Base-by-base conservation (phyloP, 768 basidiomycete genomes). In the Mycena leptocephala region DNA sequence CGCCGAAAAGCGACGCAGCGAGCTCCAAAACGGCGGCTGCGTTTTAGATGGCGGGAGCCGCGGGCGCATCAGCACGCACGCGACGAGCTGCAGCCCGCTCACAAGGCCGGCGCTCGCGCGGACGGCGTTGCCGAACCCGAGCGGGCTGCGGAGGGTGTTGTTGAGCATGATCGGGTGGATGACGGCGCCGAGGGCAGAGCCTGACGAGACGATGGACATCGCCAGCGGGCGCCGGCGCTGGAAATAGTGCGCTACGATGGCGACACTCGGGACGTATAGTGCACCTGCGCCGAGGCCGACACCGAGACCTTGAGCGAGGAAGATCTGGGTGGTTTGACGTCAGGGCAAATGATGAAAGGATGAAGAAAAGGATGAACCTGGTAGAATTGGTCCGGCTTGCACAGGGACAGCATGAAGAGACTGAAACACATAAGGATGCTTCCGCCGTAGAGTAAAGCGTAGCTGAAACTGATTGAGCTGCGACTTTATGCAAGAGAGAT, bases 131-230 rank as follows among this genome's bases (percentile, higher is more conserved):
- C 37, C 85, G 51, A 90, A 91, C 6, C 89, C 88, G 28, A 87
- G n/a, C n/a, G n/a, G 82, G 3, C 56, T 30, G 28, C 81, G 81
- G 62, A 84, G 78, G 33, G 75, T 75, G 30, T 89, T 87, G 79
- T 91, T 90, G 26, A 92, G 77, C 83, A 90, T 84, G 74, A 89
- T 86, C 3, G 88, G 88, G 71, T 88, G 88, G 7, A 90, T 77
- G 32, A 88, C 83, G 24, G 89, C 88, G 11, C 90, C 89, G 22
- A 89, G 78, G 26, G 86, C 87, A 2, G 86, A 84, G 10, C 48
- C 48, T 7, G 48, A 51, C 48, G 48, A 22, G 11, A 51, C 48
- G n/a, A 51, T 51, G 48, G 5, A 5, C 48, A 51, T 51, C 2
- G 48, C 48, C 5, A 51, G 48, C 7, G 48, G 85, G 10, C 48